A percentile compares a stretch with the other conserved stretches of the same genome.
Conservation (phyloP, 1,284 basidiomycete species). For the Irpex lacteus region DNA sequence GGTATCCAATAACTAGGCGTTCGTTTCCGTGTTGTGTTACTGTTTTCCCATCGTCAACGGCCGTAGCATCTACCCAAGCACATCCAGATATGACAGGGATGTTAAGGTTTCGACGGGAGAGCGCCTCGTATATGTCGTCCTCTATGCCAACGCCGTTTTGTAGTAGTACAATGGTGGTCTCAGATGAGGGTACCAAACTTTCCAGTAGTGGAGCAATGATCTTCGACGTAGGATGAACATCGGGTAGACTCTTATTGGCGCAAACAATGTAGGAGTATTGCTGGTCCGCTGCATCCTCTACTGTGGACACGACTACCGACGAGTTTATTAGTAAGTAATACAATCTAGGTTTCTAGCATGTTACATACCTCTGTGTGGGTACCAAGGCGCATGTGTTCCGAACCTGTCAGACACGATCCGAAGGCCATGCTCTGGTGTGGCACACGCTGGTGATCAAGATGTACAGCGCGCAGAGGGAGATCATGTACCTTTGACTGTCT, state of each 20-base stretch:
- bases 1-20: conserved; percentile 33
- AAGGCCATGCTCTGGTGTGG: conserved; percentile 28
- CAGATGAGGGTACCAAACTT: conserved; percentile 5
- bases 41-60: conserved; percentile 27
- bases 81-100: conserved; percentile 33
- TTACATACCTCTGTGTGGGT: conserved; percentile 30
- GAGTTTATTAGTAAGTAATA: not conserved
- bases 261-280: conserved; percentile 33
- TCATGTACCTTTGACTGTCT: conserved; percentile 24
- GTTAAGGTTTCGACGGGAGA: conserved; percentile 11
- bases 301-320: conserved; percentile 26
- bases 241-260: conserved; percentile 33
- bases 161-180: conserved; percentile 31
- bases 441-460: no score
- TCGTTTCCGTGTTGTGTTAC: conserved; percentile 32
- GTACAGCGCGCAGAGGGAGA: no score
- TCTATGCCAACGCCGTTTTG: conserved; percentile 42
- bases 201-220: conserved; percentile 29
- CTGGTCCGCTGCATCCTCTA: conserved; percentile 32
- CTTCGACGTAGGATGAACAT: conserved; percentile 29
- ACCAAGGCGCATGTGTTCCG: conserved; percentile 27
- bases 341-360: not conserved
- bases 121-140: conserved; percentile 30
- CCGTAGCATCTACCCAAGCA: conserved; percentile 39
- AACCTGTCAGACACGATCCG: conserved; percentile 30